These are phyloP conservation scores for Powellomyces hirtus DNA, from an alignment of 192 early-diverging fungal species.

Conservation along the genomic window DNA sequence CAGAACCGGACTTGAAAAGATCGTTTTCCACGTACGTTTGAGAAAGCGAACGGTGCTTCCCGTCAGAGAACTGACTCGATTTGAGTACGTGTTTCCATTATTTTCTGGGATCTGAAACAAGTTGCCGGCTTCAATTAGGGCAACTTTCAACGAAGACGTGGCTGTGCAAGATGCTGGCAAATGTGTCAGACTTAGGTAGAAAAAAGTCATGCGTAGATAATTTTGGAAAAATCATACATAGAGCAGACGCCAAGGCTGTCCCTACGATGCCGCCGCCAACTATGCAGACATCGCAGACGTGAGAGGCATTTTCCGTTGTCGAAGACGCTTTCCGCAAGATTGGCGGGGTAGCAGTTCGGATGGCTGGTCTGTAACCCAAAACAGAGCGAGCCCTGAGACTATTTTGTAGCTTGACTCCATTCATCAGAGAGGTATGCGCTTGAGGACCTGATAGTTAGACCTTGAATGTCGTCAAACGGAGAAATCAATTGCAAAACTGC, in stretches of 20 bases:
- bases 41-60: conserved; percentile 63
- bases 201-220: no score
- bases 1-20: no score
- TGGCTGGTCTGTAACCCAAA: no score
- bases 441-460: no score
- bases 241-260: conserved; percentile 74
- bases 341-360: no score
- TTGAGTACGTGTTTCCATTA: conserved; percentile 59
- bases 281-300: conserved; percentile 69
- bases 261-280: conserved; percentile 91
- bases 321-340: no score
- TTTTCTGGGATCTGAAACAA: conserved; percentile 34
- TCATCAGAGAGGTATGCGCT: no score
- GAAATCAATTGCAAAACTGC: no score
- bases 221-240: conserved; percentile 64
- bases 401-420: no score
- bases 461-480: no score
- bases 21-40: conserved; percentile 25
- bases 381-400: no score
- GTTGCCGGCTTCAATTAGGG: conserved; percentile 79
- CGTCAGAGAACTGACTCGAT: conserved; percentile 82
- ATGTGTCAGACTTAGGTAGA: no score
- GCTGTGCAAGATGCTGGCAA: conserved; percentile 1
- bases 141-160: conserved; percentile 49
- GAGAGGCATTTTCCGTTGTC: background rate